Base-by-base conservation (phyloP, 352 stramenopile species). In the Elongisporangium prolatum region DNA sequence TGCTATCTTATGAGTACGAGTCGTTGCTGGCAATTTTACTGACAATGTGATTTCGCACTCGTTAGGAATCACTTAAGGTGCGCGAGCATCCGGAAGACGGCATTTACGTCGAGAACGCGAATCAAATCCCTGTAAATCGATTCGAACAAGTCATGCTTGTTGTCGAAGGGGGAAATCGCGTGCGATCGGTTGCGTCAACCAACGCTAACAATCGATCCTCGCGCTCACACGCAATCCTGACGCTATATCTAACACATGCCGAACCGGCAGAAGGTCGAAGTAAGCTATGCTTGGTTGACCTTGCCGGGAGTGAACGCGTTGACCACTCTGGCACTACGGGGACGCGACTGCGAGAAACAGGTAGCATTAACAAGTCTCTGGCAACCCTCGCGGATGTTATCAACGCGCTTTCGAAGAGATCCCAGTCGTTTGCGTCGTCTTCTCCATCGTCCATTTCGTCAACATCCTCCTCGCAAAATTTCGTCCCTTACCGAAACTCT, bases 401-500 rank as follows among this genome's bases (percentile, higher is more conserved):
- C 56, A 75, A 84, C 54, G 84, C 82, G 38, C 55, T 92, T 4
- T 77, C 79, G 0, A 81, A 77, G 57, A 68, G 74, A 13, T 52
- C 65, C 8, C 44, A 50, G 16, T 10, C 58, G 13, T n/a, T 25
- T 17, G 48, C 54, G 14, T 40, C 28, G 28, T 40, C 28, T 13
- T 40, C 28, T 13, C 28, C 28, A 5, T 40, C 28, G 28, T 40
- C 28, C 1, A 40, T 40, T 13, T 17, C 50, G 34, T 16, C 10
- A 7, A 24, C 44, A 37, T 4, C 50, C 9, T 8, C 53, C 47
- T 7, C 20, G 38, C 4, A 65, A 37, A 44, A 61, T 10, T 95
- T 89, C 61, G 74, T 96, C 16, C 90, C 91, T 1, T 97, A 96
- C 53, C 78, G 90, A 21, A 97, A 97, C 61, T 95, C 85, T 14